Evolutionary conservation across 495 filamentous ascomycete species (phyloP), one percentile per base, ranked within the genome.

Genomic region (Aspergillus sparsus): DNA sequence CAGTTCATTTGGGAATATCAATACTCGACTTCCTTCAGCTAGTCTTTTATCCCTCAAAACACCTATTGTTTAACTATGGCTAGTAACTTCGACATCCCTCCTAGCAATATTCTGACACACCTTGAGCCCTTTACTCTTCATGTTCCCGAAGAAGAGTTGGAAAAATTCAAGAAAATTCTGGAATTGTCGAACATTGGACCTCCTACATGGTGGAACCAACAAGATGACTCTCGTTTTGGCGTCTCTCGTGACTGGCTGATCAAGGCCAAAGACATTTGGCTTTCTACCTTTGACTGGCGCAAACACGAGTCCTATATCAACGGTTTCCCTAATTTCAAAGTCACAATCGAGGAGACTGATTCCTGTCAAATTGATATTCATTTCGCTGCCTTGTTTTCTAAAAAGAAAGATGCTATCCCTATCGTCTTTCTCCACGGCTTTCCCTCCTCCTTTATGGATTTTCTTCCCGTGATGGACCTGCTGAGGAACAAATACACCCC

Each of bases 321-420:
- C 72, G 77, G 67, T 9, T 82, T 87, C 61, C 85, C 87, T 3
- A 83, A 91, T 60, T 90, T 80, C 72, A 83, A 65, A 0, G 73
- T 76, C 9, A 63, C 71, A 3, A 71, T 90, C 27, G 73, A 79
- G 41, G 75, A 78, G 21, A 18, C 39, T 3, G 53, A 55, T 44
- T 37, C 6, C 12, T 37, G 37, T 7, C 9, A 6, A 3, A 67
- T 82, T 31, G 67, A 71, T 1, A 75, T 90, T 7, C 87, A 89
- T 62, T 90, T 89, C 57, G 74, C 82, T 0, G 87, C 77, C 0
- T 66, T 89, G 0, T 87, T 89, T 62, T 88, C 85, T 0, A 65
- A 78, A 59, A 81, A 79, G 36, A 53, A 68, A 13, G 79, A 86
- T 71, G 88, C 87, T 5, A 71, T 86, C 15, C 88, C 88, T 0